Evolutionary conservation across 2,329 filamentous ascomycete species (phyloP), one percentile per base, ranked within the genome.

Genomic region (Cyphellophora attinorum): DNA sequence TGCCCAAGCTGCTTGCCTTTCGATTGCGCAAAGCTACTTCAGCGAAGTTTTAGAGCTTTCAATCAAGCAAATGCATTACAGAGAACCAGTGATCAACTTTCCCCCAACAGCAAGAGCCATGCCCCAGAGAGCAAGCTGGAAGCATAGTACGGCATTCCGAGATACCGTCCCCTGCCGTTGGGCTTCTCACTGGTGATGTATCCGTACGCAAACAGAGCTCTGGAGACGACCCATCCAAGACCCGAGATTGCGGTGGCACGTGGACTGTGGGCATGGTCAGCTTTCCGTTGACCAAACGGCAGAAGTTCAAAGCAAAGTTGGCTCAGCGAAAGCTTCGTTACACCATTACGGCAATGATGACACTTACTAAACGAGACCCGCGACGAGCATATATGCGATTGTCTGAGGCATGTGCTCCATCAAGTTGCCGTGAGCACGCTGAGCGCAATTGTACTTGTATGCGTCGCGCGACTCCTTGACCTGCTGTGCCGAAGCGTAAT

Each of bases 401-500:
- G 66, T 64, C 35, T 65, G 61, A 2, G 65, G 49, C 41, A 70
- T 63, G 54, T 76, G 74, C 58, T 79, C 75, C 45, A 70, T 56
- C 56, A 68, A 75, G 56, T 79, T 77, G 50, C 62, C 60, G 59
- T 75, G 71, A 12, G 69, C 65, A 44, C 71, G 62, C 47, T 74
- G 70, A 15, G 70, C 70, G 57, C 64, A 67, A 51, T 68, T 68
- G 55, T 68, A 68, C 37, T 62, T 50, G 38, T 68, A 54, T 18
- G 64, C 62, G 31, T 55, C 57, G 40, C 55, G 58, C 58, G 65
- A 58, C 51, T 56, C 48, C 46, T 62, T 63, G 52, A 72, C 61
- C 52, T 75, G 66, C 40, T 70, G 64, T 31, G 61, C 55, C 14
- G 69, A 69, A 18, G 75, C 74, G 57, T 74, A 76, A 51, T 61